Evolutionary conservation across 805 yeast genomes (phyloP), one percentile per base, ranked within the genome.

Genomic region (Nakazawaea wyomingensis): DNA sequence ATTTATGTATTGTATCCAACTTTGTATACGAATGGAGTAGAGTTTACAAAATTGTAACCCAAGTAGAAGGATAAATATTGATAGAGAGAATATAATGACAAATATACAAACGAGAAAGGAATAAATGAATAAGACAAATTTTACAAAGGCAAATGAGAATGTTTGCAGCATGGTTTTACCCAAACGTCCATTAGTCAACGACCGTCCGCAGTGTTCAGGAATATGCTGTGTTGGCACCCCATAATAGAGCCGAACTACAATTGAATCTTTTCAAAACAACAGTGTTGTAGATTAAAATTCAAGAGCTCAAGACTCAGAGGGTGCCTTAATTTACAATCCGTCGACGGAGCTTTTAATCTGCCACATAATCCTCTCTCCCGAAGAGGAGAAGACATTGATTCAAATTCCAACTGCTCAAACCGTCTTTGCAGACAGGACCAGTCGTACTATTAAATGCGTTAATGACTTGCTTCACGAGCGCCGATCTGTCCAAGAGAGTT

Each of bases 91-190:
- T n/a, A n/a, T n/a, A n/a, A n/a, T n/a, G n/a, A n/a, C n/a, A n/a
- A n/a, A n/a, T n/a, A n/a, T n/a, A n/a, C 5, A n/a, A 28, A 28
- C 13, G 13, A 16, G 31, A n/a, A 28, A n/a, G n/a, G n/a, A n/a
- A n/a, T n/a, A n/a, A n/a, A n/a, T n/a, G n/a, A n/a, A n/a, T n/a
- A n/a, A n/a, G n/a, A n/a, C n/a, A n/a, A n/a, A 19, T 35, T 16
- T 18, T 27, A 37, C 16, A 26, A 27, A 4, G 16, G 39, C 5
- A 17, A 37, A 26, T 14, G n/a, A n/a, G n/a, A 31, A 81, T 91
- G 97, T 91, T 64, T 71, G 95, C 97, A 81, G 88, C 95, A 91
- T 90, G 98, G 98, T 90, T 90, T 86, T 86, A 89, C 98, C 91
- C 96, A 86, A 87, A 80, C 93, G 96, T 83, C 82, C 79, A 91